A percentile compares a stretch with the other conserved stretches of the same genome.
Conservation (phyloP, 2,329 filamentous ascomycete species). For the Chrysosporium queenslandicum region DNA sequence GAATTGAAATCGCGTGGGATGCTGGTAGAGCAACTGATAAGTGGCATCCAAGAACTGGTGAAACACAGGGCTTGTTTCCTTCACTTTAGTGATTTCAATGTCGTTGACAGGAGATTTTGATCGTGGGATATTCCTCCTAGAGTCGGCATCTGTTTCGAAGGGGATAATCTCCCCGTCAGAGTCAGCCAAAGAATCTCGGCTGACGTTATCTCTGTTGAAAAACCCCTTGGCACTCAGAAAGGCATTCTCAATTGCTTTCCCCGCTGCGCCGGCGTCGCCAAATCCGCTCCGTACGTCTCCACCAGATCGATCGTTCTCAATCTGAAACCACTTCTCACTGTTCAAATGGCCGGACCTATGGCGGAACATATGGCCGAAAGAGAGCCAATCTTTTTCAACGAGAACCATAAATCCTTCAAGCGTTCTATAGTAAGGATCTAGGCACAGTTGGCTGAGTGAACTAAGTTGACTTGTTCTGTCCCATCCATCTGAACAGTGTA, state of each 20-base stretch:
- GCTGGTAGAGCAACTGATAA: slow-evolving; percentile 77
- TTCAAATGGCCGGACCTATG: slow-evolving; percentile 79
- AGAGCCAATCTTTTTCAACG: slow-evolving; percentile 95
- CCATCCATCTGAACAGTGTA: slow-evolving; percentile 98
- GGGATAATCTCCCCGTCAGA: slow-evolving; percentile 46
- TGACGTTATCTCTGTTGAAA: slow-evolving; percentile 71
- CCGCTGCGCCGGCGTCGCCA: slow-evolving; percentile 37
- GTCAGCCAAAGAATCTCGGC: slow-evolving; percentile 53
- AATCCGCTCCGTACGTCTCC: slow-evolving; percentile 36
- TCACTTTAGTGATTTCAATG: slow-evolving; percentile 60
- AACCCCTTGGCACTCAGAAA: slow-evolving; percentile 77
- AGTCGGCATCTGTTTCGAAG: slow-evolving; percentile 38
- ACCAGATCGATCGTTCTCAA: slow-evolving; percentile 70
- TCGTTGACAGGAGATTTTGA: slow-evolving; percentile 38
- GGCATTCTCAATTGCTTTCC: slow-evolving; percentile 76
- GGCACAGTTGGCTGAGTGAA: slow-evolving; percentile 79
- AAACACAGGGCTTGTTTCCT: slow-evolving; percentile 90
- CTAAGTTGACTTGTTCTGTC: slow-evolving; percentile 93
- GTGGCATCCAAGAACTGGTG: slow-evolving; percentile 94
- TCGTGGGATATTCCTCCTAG: slow-evolving; percentile 29
- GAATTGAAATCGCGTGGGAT: slow-evolving; percentile 85
- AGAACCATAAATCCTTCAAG: slow-evolving; percentile 89
- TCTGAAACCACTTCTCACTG: slow-evolving; percentile 86
- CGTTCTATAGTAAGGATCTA: slow-evolving; percentile 92
- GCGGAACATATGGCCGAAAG: slow-evolving; percentile 96